Base-by-base conservation (phyloP, 495 filamentous ascomycete genomes). In the Talaromyces borbonicus region DNA sequence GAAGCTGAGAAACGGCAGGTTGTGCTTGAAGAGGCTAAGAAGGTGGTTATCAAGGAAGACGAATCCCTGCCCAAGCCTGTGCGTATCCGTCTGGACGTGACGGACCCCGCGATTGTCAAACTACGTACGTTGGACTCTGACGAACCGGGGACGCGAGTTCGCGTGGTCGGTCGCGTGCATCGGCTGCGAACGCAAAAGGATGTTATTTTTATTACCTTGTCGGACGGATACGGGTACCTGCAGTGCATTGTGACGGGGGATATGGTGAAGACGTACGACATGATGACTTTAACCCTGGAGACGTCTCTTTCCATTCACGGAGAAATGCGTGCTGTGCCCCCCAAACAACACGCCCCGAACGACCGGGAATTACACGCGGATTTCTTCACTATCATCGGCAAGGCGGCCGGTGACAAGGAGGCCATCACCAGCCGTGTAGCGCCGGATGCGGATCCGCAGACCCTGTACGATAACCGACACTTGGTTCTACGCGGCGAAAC, bases 321-420 rank as follows among this genome's bases (percentile, higher is more conserved):
- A 52, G 86, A 95, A 71, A 84, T 99, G 80, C 78, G 76, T 56
- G 79, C 84, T 48, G 81, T 96, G 8, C 92, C 84, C 1, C 72
- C 74, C 22, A 87, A 84, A 51, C 77, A 83, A 50, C 77, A 82
- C 41, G 93, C 93, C 4, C 87, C 87, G 37, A 81, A 87, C 62
- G 69, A 82, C 73, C 86, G 94, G 42, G 92, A 99, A 63, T 73
- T 99, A 36, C 88, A 94, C 51, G 93, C 85, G 47, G 92, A 99
- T 60, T 97, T 85, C 70, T 97, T 81, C 70, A 79, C 81, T 61
- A 77, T 98, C 56, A 77, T 90, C 49, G 84, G 88, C 50, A 78
- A 79, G 49, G 88, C 89, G 14, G 85, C 87, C 11, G 85, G 86
- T 40, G 92, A 90, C 56, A 83, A 89, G 49, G 92, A 97, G 47